Base-by-base conservation (phyloP, 352 stramenopile species). In the Phytophthora pseudosyringae region DNA sequence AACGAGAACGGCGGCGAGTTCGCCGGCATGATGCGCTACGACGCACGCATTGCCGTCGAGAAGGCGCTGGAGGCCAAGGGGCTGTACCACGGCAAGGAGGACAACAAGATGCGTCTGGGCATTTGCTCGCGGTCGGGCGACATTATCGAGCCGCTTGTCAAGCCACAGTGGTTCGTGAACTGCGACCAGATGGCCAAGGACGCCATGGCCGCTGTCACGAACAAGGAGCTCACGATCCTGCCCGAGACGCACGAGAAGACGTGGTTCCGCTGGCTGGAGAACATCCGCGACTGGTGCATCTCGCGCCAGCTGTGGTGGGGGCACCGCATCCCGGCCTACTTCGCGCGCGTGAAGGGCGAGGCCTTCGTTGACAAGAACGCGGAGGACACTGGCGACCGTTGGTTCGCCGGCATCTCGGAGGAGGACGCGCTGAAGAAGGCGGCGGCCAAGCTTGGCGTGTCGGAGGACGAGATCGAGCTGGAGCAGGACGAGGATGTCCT, bases 231-330 rank as follows among this genome's bases (percentile, higher is more conserved):
- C 5, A 88, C 47, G 56, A 94, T 96, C 59, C 53, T 94, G 25
- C 88, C 88, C 0, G 85, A 91, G 63, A 77, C 73, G 3, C 88
- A 96, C 76, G 96, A 99, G 76, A 98, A 98, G 69, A 98, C 93
- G 40, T 98, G 94, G 91, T 96, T 97, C 68, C 96, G 97, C 55
- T 99, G 97, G 96, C 85, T 99, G 16, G 94, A 97, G 45, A 98
- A 99, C 72, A 99, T 99, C 71, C 95, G 98, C 64, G 97, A 99
- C 81, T 99, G 98, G 98, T 99, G 98, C 80, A 96, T 99, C 39
- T 99, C 95, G 29, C 88, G 98, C 55, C 98, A 99, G 77, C 78
- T 99, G 31, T 99, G 97, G 97, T 99, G 98, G 98, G 98, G 98
- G 7, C 98, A 99, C 73, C 93, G 97, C 47, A 99, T 99, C 62